Evolutionary conservation across 192 early-diverging fungal genomes (phyloP), one percentile per base, ranked within the genome.

Genomic region (Chytriomyces sp.): DNA sequence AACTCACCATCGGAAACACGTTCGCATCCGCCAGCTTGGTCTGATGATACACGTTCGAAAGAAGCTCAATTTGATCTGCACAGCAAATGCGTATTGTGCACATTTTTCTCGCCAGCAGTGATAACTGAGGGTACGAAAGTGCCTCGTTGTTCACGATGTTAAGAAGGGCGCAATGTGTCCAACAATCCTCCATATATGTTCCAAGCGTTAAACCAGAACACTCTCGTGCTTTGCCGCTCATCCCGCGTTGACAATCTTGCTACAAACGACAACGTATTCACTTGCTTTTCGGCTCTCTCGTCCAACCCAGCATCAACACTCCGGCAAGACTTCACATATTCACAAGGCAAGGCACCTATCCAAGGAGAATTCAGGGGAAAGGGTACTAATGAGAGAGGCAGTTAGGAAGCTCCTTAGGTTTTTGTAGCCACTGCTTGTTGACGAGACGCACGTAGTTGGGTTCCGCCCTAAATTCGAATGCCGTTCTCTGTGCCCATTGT

Each of bases 261-360:
- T n/a, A n/a, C n/a, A n/a, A n/a, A n/a, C n/a, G n/a, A n/a, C n/a
- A n/a, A n/a, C n/a, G n/a, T n/a, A n/a, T n/a, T n/a, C n/a, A 65
- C 63, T 53, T 68, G 66, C 6, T 12, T 55, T 36, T 68, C 66
- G 36, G 56, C 40, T 6, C 34, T 19, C 52, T 37, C 5, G 6
- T 68, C 66, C 2, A 68, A 68, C 19, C 17, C 49, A 19, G 12
- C n/a, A n/a, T n/a, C n/a, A n/a, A n/a, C n/a, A n/a, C 22, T n/a
- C 19, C 40, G 19, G 25, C 22, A n/a, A 52, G 25, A n/a, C 22
- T 49, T 14, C 44, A 22, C 12, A 44, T 25, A 61, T 68, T 49
- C 44, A 81, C 84, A 22, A 22, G 93, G 77, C 93, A 94, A 8
- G 70, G 80, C 4, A 93, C 84, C 77, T 93, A 91, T 34, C 89